Evolutionary conservation across 2,329 filamentous ascomycete genomes (phyloP), one percentile per base, ranked within the genome.

Genomic region (Alternaria arborescens): DNA sequence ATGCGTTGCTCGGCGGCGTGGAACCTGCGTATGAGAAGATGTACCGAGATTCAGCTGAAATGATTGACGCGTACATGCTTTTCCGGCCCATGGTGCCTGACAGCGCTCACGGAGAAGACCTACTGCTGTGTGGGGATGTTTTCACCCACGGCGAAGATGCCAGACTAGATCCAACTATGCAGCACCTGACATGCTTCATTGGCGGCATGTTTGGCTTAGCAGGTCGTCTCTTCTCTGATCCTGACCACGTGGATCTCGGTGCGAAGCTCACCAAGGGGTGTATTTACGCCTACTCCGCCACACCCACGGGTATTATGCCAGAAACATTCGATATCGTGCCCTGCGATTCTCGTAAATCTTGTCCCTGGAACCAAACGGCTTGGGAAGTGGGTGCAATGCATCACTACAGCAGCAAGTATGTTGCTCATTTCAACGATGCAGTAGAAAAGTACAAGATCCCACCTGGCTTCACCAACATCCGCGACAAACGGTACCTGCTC

Each of bases 141-240:
- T 61, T 60, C 24, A 58, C 66, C 1, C 47, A 60, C 30, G 54
- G 60, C 68, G 61, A 60, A 11, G 50, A 66, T 12, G 55, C 70
- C 5, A 63, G 43, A 3, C 61, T 77, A 7, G 78, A 82, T 10
- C 80, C 86, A 18, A 82, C 87, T 64, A 84, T 83, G 48, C 83
- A 86, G 46, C 87, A 89, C 73, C 79, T 89, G 5, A 83, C 81
- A 11, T 89, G 87, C 74, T 89, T 88, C 70, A 80, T 84, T 4
- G 87, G 87, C 14, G 87, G 86, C 44, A 88, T 88, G 86, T 85
- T 87, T 63, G 87, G 82, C 0, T 75, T 89, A 1, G 87, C 85
- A 7, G 84, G 86, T 42, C 85, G 84, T 62, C 72, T 88, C 3
- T 88, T 88, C 71, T 76, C 81, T 14, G 76, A 84, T 18, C 76